Conservation (phyloP, 805 yeast genomes). For the Tanozyma kutaoensis region DNA sequence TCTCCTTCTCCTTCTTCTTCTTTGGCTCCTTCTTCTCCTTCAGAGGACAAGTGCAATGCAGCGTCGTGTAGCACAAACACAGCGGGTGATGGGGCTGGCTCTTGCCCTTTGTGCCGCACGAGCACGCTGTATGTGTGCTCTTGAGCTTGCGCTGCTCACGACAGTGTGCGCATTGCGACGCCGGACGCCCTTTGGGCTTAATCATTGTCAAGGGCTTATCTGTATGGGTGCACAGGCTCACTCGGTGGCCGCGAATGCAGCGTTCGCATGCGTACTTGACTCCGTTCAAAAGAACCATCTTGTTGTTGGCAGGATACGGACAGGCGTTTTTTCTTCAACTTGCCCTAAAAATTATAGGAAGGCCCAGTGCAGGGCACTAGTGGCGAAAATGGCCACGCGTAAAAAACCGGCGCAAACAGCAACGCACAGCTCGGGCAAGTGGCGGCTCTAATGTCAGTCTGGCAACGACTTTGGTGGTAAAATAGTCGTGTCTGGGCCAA, state of each 20-base stretch:
- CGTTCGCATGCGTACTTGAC: slow-evolving; percentile 93
- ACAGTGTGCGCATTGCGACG: slow-evolving; percentile 83
- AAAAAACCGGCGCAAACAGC: too few relatives aligned
- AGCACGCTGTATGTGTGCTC: slow-evolving; percentile 56
- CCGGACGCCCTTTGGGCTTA: slow-evolving; percentile 93
- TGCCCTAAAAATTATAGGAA: too few relatives aligned
- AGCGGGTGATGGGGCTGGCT: slow-evolving; percentile 22
- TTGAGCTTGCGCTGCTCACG: slow-evolving; percentile 59
- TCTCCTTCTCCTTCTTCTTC: slow-evolving; percentile 2
- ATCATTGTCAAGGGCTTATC: slow-evolving; percentile 87
- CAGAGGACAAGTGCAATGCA: slow-evolving; percentile 26
- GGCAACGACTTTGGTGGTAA: too few relatives aligned
- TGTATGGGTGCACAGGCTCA: slow-evolving; percentile 83
- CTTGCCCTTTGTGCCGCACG: slow-evolving; percentile 47
- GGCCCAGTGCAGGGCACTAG: too few relatives aligned
- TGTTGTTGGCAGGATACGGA: too few relatives aligned
- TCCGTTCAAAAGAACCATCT: slow-evolving; percentile 84
- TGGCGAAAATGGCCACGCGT: too few relatives aligned
- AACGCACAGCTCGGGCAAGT: too few relatives aligned
- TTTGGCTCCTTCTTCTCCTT: slow-evolving; percentile 7
- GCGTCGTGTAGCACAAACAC: slow-evolving; percentile 24
- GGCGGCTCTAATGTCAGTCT: too few relatives aligned
- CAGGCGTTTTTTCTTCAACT: too few relatives aligned
- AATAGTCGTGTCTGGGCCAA: too few relatives aligned
- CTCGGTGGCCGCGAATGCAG: slow-evolving; percentile 94